Conservation (phyloP, 2,329 filamentous ascomycete genomes). For the Pseudocercospora pini-densiflorae region DNA sequence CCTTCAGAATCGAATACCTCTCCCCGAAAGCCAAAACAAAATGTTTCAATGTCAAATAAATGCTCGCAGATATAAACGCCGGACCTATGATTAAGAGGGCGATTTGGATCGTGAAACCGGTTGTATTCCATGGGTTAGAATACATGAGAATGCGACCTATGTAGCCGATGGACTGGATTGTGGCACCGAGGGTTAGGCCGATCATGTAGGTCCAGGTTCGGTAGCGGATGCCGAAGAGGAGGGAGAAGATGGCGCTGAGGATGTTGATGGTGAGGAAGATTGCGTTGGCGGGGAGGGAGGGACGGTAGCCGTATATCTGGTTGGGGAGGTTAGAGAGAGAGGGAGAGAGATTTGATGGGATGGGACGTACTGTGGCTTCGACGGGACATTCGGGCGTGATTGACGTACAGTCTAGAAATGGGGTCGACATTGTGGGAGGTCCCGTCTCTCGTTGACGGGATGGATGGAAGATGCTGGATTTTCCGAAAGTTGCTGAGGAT, state of each 20-base stretch:
- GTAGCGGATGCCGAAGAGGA: slow-evolving; percentile 40
- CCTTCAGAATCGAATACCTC: slow-evolving; percentile 46
- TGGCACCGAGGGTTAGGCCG: slow-evolving; percentile 44
- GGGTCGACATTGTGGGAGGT: not conserved
- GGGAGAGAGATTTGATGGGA: not conserved
- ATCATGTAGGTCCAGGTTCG: slow-evolving; percentile 46
- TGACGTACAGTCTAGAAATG: not conserved
- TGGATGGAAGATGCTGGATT: not conserved
- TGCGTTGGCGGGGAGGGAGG: slow-evolving; percentile 35
- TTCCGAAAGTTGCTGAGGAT: not conserved
- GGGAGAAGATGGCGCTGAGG: slow-evolving; percentile 41
- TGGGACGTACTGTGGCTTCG: not conserved
- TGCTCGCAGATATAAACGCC: slow-evolving; percentile 50
- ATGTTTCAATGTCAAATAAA: slow-evolving; percentile 55
- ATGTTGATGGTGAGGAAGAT: slow-evolving; percentile 45
- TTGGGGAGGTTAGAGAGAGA: not conserved
- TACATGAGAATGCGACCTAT: slow-evolving; percentile 48
- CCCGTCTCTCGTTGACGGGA: not conserved
- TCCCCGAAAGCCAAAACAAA: slow-evolving; percentile 50
- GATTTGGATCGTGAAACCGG: slow-evolving; percentile 49
- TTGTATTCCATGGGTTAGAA: slow-evolving; percentile 46
- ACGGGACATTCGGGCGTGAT: not conserved
- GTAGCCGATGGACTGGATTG: slow-evolving; percentile 50
- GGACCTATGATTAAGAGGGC: slow-evolving; percentile 49
- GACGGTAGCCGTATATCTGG: not conserved